Conservation (phyloP, 352 stramenopile genomes). For the Phytophthora nicotianae region DNA sequence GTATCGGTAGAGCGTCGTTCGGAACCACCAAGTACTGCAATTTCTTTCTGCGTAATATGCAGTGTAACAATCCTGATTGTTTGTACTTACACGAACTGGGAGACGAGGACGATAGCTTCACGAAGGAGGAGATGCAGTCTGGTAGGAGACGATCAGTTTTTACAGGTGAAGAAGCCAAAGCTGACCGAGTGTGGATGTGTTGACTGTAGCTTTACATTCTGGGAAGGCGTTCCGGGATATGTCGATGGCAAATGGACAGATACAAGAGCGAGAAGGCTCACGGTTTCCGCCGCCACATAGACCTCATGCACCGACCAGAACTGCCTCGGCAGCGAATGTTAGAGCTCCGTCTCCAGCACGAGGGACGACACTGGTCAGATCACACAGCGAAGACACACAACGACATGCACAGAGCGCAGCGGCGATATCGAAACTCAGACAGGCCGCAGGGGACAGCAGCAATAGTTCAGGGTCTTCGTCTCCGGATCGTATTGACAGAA, state of each 20-base stretch:
- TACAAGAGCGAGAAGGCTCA: conserved; percentile 59
- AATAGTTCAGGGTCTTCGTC: conserved; percentile 36
- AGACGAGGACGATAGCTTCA: conserved; percentile 93
- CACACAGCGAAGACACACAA: conserved; percentile 52
- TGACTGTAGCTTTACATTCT: conserved; percentile 59
- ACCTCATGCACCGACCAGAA: conserved; percentile 28
- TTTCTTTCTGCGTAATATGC: conserved; percentile 90
- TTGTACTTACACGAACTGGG: conserved; percentile 94
- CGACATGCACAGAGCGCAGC: conserved; percentile 78
- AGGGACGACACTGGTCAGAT: conserved; percentile 26
- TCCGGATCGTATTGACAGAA: conserved; percentile 19
- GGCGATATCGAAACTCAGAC: conserved; percentile 69
- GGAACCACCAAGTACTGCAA: conserved; percentile 97
- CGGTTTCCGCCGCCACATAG: conserved; percentile 56
- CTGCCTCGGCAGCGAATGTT: conserved; percentile 23
- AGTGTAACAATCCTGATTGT: conserved; percentile 95
- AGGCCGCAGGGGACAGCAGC: conserved; percentile 32
- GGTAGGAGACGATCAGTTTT: conserved; percentile 36
- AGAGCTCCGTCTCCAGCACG: conserved; percentile 31
- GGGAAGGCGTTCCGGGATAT: conserved; percentile 79
- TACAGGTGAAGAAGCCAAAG: neutral
- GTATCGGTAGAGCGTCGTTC: conserved; percentile 81
- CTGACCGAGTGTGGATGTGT: conserved; percentile 3
- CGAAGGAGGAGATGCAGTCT: conserved; percentile 94
- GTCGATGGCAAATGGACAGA: conserved; percentile 43